Conservation (phyloP, 129 eudicot genomes). For the Cynara cardunculus region DNA sequence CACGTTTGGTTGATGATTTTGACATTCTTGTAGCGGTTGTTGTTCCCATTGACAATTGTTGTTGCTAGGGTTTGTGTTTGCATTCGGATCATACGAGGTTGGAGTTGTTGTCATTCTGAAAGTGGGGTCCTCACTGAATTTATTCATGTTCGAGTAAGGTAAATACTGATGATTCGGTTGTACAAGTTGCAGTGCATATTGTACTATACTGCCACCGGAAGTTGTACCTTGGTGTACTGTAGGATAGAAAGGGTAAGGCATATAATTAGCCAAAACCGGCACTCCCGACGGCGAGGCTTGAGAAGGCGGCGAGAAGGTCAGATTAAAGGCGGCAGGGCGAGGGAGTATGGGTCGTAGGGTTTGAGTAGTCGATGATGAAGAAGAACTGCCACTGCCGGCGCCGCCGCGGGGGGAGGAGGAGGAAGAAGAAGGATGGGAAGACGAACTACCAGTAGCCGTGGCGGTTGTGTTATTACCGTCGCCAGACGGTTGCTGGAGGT, state of each 20-base stretch:
- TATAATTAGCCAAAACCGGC: slow-evolving; percentile 15
- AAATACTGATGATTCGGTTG: slow-evolving; percentile 23
- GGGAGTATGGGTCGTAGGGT: slow-evolving; percentile 73
- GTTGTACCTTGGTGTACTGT: slow-evolving; percentile 39
- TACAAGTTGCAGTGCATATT: slow-evolving; percentile 27
- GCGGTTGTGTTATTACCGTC: neutral
- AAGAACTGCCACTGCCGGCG: slow-evolving; percentile 20
- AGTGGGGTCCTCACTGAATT: slow-evolving; percentile 24
- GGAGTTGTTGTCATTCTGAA: slow-evolving; percentile 13
- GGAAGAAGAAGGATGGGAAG: slow-evolving; percentile 1
- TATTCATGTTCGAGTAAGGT: slow-evolving; percentile 8
- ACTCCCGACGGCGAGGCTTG: slow-evolving; percentile 18
- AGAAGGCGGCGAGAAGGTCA: slow-evolving; percentile 27
- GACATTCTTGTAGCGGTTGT: slow-evolving; percentile 13
- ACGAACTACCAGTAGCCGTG: neutral
- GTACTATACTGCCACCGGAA: slow-evolving; percentile 22
- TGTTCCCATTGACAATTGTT: slow-evolving; percentile 15
- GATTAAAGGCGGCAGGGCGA: slow-evolving; percentile 49
- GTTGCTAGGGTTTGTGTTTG: slow-evolving; percentile 17
- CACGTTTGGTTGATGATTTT: neutral
- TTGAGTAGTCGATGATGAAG: slow-evolving; percentile 45
- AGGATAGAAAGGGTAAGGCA: slow-evolving; percentile 47
- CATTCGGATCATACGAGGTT: slow-evolving; percentile 33
- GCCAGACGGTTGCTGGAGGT: slow-evolving; percentile 53
- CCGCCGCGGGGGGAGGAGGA: neutral